Base-by-base conservation (phyloP, 2,329 filamentous ascomycete species). In the Rugonectria rugulosa region DNA sequence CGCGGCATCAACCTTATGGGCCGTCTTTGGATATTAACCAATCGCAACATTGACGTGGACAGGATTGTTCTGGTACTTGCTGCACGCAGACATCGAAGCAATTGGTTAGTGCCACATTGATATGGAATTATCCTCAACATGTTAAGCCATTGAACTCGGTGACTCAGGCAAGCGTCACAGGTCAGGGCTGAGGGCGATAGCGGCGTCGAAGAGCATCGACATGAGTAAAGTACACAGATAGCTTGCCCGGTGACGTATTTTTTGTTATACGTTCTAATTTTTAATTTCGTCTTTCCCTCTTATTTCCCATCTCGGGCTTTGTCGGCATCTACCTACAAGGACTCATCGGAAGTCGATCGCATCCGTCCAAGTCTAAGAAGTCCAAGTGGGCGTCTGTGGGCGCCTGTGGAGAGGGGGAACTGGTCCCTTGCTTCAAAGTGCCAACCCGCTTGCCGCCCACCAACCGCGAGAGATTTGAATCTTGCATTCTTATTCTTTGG, bases 301-400 rank as follows among this genome's bases (percentile, higher is more conserved):
- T 32, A 17, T 38, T 27, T 47, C 44, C 32, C 11, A 27, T 47
- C 41, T 37, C 49, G 40, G 41, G 31, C 48, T 38, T 34, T 23
- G 24, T 52, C 48, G 48, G 48, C 48, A 37, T 36, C 40, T 44
- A n/a, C n/a, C n/a, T n/a, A n/a, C n/a, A n/a, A n/a, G 29, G 10
- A 40, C 23, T n/a, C n/a, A n/a, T 40, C 34, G 49, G 29, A 51
- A 43, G 23, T 27, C 38, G 27, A 43, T 51, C 47, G 23, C 38
- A 45, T 38, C 32, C 17, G 49, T 52, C 40, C 40, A 52, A 52
- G 49, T 52, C 40, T 19, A 45, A n/a, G n/a, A n/a, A n/a, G n/a
- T n/a, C n/a, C n/a, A n/a, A n/a, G n/a, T n/a, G n/a, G n/a, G n/a
- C n/a, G n/a, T n/a, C n/a, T n/a, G 26, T 45, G 41, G 41, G 42